Percentiles rank a stretch among this genome's conserved stretches.
Evolutionary conservation across 1,284 basidiomycete genomes (phyloP).

Genomic region (Amylostereum areolatum): DNA sequence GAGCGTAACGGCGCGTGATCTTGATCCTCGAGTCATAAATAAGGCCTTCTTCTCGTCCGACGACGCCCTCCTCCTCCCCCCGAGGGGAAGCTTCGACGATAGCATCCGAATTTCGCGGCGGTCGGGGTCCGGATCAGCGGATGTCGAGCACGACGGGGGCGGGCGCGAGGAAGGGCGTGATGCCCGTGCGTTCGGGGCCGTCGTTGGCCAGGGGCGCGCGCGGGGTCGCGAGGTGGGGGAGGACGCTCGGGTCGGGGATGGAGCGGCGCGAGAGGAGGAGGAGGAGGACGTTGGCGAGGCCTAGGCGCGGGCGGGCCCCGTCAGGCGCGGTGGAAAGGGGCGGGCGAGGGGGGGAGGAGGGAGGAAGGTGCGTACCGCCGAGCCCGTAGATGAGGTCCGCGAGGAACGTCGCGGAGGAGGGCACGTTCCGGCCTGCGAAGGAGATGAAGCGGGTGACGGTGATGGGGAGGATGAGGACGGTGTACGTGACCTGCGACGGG

Average conservation of each 20-base stretch:
- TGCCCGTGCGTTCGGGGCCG: constrained; percentile 20
- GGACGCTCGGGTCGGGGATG: constrained; percentile 20
- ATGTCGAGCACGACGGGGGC: background rate
- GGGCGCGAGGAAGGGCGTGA: constrained; percentile 26
- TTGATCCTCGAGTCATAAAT: too few relatives aligned
- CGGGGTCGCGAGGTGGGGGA: constrained; percentile 22
- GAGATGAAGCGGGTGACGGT: constrained; percentile 28
- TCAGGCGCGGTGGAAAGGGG: background rate
- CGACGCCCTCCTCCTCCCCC: too few relatives aligned
- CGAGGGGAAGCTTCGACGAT: too few relatives aligned
- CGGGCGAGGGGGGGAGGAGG: background rate
- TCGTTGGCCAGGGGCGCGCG: constrained; percentile 20
- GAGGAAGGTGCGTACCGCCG: constrained; percentile 18
- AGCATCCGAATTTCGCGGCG: too few relatives aligned
- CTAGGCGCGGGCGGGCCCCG: constrained; percentile 10
- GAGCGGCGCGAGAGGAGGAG: constrained; percentile 23
- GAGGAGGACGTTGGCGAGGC: constrained; percentile 27
- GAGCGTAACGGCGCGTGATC: too few relatives aligned
- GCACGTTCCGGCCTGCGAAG: constrained; percentile 24
- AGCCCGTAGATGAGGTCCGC: constrained; percentile 33
- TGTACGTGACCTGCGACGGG: constrained; percentile 26
- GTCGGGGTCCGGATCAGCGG: too few relatives aligned
- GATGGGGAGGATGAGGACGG: constrained; percentile 29
- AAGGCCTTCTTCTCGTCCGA: too few relatives aligned
- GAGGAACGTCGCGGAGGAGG: constrained; percentile 24